A percentile compares a stretch with the other conserved stretches of the same genome.
phyloP scores from a whole-genome alignment of 192 early-diverging fungal genomes.

The Coemansia sp. region DNA sequence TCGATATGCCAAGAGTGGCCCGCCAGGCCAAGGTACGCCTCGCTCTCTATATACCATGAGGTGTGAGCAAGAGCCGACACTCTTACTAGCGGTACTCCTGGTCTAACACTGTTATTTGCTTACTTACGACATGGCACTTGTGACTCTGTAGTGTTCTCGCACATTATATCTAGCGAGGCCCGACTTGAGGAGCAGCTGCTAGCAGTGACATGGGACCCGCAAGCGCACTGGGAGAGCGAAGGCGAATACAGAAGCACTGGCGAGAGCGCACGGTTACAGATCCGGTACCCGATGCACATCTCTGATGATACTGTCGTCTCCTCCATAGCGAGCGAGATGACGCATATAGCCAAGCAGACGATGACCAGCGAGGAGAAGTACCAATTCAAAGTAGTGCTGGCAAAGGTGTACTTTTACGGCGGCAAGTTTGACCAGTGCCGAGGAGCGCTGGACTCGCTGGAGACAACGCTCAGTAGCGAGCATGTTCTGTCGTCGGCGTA shows the following conservation, averaged over 20 bases:
- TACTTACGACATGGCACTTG: neutral
- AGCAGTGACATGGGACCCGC: constrained; percentile 36
- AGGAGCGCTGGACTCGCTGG: constrained; percentile 22
- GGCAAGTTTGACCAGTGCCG: constrained; percentile 56
- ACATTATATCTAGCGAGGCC: constrained; percentile 41
- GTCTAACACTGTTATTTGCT: neutral
- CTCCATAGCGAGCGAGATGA: constrained; percentile 31
- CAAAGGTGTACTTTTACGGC: constrained; percentile 62
- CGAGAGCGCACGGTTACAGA: constrained; percentile 2
- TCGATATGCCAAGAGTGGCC: constrained; percentile 30
- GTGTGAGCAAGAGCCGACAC: neutral
- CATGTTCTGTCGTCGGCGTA: constrained; percentile 63
- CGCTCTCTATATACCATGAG: neutral
- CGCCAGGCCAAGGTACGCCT: constrained; percentile 39
- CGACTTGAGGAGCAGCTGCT: constrained; percentile 50
- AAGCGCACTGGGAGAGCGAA: constrained; percentile 50
- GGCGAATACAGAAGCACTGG: neutral
- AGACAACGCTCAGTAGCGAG: constrained; percentile 41
- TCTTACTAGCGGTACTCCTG: neutral
- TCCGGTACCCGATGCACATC: constrained; percentile 44
- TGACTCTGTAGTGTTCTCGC: constrained; percentile 34
- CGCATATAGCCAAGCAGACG: constrained; percentile 15
- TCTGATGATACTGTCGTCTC: constrained; percentile 27
- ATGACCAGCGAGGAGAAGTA: constrained; percentile 47
- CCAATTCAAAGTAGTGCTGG: constrained; percentile 60